Percentiles rank a stretch among this genome's conserved stretches.
Conservation (phyloP, 805 yeast genomes). For the Ogataea zsoltii region DNA sequence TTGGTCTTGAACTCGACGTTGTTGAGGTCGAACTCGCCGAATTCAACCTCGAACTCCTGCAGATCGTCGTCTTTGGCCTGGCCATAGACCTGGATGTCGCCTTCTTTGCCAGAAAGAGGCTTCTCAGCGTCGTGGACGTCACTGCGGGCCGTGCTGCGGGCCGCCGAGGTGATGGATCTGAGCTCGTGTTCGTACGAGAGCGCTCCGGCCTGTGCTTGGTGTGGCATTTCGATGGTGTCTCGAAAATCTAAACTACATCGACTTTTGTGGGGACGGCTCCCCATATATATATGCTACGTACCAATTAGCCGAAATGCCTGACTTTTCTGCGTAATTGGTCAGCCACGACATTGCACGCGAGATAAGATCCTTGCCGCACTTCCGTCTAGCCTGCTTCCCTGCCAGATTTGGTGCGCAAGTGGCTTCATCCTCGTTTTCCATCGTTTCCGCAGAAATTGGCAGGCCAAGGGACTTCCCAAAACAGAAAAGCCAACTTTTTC, state of each 20-base stretch:
- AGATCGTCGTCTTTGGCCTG: conserved; percentile 8
- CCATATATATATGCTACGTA: too few species aligned
- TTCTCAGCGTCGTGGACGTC: background rate
- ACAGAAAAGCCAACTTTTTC: too few species aligned
- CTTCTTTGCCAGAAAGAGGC: conserved; percentile 1
- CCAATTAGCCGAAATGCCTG: too few species aligned
- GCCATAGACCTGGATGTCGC: background rate
- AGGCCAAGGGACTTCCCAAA: too few species aligned
- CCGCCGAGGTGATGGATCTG: conserved; percentile 11
- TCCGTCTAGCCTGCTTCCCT: too few species aligned
- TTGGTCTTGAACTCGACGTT: conserved; percentile 16
- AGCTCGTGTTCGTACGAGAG: conserved; percentile 11
- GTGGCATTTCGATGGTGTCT: conserved; percentile 14
- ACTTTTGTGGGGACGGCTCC: too few species aligned
- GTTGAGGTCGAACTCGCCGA: conserved; percentile 16
- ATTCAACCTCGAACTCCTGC: conserved; percentile 16
- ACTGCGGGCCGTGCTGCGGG: background rate
- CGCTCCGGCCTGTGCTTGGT: conserved; percentile 10
- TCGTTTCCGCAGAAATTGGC: too few species aligned
- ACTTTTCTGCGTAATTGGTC: too few species aligned
- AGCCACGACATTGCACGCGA: too few species aligned
- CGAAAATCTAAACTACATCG: background rate
- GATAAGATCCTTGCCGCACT: too few species aligned
- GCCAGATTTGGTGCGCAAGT: too few species aligned
- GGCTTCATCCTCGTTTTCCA: too few species aligned